These are phyloP conservation scores for Lyophyllum shimeji DNA, from an alignment of 768 basidiomycete species.

Conservation along the genomic window DNA sequence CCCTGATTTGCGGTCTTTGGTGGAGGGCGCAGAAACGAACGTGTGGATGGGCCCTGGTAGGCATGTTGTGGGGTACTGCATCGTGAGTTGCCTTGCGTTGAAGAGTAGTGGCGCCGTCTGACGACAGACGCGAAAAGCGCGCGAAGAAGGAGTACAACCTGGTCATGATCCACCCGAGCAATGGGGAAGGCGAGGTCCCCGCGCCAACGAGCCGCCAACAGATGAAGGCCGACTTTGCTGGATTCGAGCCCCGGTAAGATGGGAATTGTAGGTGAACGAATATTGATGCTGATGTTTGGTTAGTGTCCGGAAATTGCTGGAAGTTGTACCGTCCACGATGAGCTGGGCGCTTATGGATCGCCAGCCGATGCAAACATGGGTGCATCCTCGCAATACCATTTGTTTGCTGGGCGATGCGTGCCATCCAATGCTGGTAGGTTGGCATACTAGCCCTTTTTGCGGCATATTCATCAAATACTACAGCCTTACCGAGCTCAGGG, in stretches of 20 bases:
- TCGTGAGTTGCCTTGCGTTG: slow-evolving; percentile 24
- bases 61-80: slow-evolving; percentile 36
- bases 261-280: not conserved
- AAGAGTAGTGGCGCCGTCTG: not conserved
- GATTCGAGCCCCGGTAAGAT: slow-evolving; percentile 48
- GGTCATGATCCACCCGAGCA: slow-evolving; percentile 42
- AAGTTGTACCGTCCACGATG: slow-evolving; percentile 43
- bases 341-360: slow-evolving; percentile 51
- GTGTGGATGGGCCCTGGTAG: slow-evolving; percentile 58
- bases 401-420: slow-evolving; percentile 54
- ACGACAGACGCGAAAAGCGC: slow-evolving; percentile 20
- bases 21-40: slow-evolving; percentile 52
- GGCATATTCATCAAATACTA: not conserved
- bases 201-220: slow-evolving; percentile 41
- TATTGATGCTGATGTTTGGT: not conserved
- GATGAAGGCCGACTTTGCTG: slow-evolving; percentile 45
- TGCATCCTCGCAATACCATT: slow-evolving; percentile 42
- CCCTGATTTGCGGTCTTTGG: slow-evolving; percentile 48
- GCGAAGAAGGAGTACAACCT: slow-evolving; percentile 43
- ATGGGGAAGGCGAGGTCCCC: slow-evolving; percentile 40
- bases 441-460: not conserved
- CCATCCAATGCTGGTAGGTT: slow-evolving; percentile 57
- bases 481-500: slow-evolving; percentile 58
- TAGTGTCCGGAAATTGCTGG: slow-evolving; percentile 45
- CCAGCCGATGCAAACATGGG: slow-evolving; percentile 46